Evolutionary conservation across 352 stramenopile genomes (phyloP).

Genomic region (Pythium volutum): DNA sequence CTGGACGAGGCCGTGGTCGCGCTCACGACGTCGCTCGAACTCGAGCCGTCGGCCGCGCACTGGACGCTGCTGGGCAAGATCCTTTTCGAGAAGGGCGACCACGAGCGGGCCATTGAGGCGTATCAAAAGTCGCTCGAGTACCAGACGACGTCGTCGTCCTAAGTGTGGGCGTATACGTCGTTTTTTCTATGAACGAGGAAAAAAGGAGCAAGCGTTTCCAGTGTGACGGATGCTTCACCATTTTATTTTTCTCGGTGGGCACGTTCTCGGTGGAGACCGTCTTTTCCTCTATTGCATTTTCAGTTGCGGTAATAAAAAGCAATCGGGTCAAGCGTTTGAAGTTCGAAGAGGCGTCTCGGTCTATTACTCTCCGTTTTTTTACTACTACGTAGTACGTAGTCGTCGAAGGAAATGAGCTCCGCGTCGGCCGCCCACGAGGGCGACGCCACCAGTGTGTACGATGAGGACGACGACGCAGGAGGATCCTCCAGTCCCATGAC

Average conservation of each 20-base stretch:
- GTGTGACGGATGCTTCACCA: no score
- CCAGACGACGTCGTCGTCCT: slow-evolving; percentile 13
- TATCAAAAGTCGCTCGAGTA: slow-evolving; percentile 79
- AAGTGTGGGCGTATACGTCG: background rate
- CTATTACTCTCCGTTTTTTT: no score
- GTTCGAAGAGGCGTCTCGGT: background rate
- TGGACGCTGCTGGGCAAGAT: slow-evolving; percentile 85
- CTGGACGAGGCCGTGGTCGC: slow-evolving; percentile 68
- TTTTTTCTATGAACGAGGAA: background rate
- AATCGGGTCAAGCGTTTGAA: background rate
- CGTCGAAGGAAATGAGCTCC: no score
- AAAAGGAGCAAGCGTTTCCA: no score
- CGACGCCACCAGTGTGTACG: no score
- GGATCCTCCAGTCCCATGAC: background rate
- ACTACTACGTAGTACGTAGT: no score
- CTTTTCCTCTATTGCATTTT: no score
- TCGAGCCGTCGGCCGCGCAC: slow-evolving; percentile 80
- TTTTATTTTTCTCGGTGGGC: no score
- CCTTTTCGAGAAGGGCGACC: slow-evolving; percentile 84
- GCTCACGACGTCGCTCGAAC: slow-evolving; percentile 59
- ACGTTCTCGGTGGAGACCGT: no score
- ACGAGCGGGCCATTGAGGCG: slow-evolving; percentile 81
- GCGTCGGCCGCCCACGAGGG: background rate
- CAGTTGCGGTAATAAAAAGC: slow-evolving; percentile 4
- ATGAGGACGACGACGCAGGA: background rate